These are phyloP conservation scores for Cucurbita moschata DNA, from an alignment of 306 rosid genomes.

Conservation along the genomic window DNA sequence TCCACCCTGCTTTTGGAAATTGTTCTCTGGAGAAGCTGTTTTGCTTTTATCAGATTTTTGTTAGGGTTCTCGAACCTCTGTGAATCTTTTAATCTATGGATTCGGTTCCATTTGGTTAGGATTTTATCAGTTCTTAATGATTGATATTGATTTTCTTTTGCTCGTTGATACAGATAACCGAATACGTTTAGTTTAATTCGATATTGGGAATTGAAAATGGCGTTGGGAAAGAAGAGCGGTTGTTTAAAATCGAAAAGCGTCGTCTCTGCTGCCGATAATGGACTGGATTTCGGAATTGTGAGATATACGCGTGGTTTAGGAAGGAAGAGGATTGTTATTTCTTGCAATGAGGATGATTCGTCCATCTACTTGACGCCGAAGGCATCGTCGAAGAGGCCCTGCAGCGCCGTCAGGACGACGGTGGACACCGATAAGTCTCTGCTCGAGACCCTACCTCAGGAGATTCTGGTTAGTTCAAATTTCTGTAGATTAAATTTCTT, in stretches of 20 bases:
- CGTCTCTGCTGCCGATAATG: constrained; percentile 1
- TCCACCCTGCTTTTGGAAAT: background rate
- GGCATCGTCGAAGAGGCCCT: constrained; percentile 40
- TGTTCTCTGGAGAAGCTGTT: background rate
- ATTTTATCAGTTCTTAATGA: background rate
- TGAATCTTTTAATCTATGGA: background rate
- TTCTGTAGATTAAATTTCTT: background rate
- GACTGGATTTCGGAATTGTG: constrained; percentile 27
- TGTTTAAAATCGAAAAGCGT: constrained; percentile 14
- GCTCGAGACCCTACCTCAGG: constrained; percentile 56
- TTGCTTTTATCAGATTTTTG: background rate
- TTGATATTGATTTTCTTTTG: background rate
- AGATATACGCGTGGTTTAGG: constrained; percentile 25
- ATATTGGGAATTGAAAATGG: constrained; percentile 13
- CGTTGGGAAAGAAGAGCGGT: constrained; percentile 26
- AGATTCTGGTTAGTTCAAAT: constrained; percentile 42
- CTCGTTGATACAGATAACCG: background rate
- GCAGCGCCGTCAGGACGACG: constrained; percentile 12
- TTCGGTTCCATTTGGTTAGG: background rate
- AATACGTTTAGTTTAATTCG: background rate
- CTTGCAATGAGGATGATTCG: constrained; percentile 15
- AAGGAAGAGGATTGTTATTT: constrained; percentile 43
- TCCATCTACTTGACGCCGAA: constrained; percentile 15
- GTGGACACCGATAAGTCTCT: constrained; percentile 11
- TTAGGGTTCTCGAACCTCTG: background rate